Conservation (phyloP, 495 filamentous ascomycete species). For the Extremus antarcticus region DNA sequence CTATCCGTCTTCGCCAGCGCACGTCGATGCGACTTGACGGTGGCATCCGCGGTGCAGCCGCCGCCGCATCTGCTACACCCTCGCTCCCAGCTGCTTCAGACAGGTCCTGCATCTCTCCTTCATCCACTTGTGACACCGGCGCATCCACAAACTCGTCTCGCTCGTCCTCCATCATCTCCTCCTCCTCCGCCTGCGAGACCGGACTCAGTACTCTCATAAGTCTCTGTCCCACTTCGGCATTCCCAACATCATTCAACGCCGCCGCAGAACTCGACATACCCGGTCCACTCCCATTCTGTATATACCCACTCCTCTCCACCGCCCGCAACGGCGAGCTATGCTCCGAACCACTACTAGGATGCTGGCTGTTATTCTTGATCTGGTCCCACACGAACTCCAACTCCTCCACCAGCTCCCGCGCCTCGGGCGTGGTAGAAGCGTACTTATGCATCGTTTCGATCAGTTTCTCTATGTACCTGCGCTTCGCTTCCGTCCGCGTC, state of each 20-base stretch:
- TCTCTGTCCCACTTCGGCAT: not conserved
- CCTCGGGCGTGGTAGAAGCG: slow-evolving; percentile 74
- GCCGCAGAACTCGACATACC: slow-evolving; percentile 8
- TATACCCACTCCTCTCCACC: slow-evolving; percentile 11
- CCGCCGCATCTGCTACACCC: not conserved
- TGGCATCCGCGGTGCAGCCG: slow-evolving; percentile 9
- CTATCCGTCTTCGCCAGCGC: slow-evolving; percentile 72
- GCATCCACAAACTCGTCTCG: slow-evolving; percentile 34
- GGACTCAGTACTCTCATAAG: slow-evolving; percentile 60
- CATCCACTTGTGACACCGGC: slow-evolving; percentile 30
- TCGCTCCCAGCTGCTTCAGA: not conserved
- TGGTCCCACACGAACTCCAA: slow-evolving; percentile 98
- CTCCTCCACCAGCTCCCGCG: slow-evolving; percentile 78
- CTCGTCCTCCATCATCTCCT: slow-evolving; percentile 35
- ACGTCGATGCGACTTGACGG: slow-evolving; percentile 15
- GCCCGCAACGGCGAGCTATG: slow-evolving; percentile 12
- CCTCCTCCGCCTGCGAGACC: slow-evolving; percentile 67
- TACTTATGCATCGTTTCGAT: slow-evolving; percentile 96
- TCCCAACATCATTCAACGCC: slow-evolving; percentile 4
- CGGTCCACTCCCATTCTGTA: slow-evolving; percentile 4
- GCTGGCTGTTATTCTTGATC: slow-evolving; percentile 63
- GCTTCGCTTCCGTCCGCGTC: slow-evolving; percentile 84
- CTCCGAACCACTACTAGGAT: slow-evolving; percentile 8
- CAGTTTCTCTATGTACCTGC: slow-evolving; percentile 79
- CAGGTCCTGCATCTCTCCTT: slow-evolving; percentile 15